These are phyloP conservation scores for Hortiboletus rubellus DNA, from an alignment of 1,284 basidiomycete species.

Conservation along the genomic window DNA sequence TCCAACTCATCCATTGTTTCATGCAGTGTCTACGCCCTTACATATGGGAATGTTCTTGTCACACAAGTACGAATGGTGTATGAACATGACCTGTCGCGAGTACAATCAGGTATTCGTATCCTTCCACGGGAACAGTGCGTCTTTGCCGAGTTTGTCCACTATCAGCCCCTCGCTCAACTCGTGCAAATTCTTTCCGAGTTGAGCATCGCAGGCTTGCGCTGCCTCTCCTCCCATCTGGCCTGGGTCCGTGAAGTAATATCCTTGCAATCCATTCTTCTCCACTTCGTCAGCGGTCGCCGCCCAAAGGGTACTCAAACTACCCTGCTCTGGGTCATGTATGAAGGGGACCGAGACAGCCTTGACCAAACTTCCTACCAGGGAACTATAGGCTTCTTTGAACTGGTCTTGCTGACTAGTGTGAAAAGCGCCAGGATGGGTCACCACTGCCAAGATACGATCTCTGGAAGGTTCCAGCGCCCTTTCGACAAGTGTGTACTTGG, in stretches of 20 bases:
- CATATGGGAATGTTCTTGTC: neutral
- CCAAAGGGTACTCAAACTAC: slow-evolving; percentile 36
- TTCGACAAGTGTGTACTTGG: slow-evolving; percentile 40
- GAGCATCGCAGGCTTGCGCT: slow-evolving; percentile 37
- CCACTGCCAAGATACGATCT: slow-evolving; percentile 39
- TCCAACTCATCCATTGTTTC: neutral
- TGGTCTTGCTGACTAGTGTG: slow-evolving; percentile 47
- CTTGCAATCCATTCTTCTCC: slow-evolving; percentile 38
- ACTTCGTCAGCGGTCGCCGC: slow-evolving; percentile 35
- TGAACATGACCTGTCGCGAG: neutral
- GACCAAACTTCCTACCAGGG: slow-evolving; percentile 35
- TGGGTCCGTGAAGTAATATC: slow-evolving; percentile 42
- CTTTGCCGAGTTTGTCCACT: slow-evolving; percentile 35
- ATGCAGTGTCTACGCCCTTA: slow-evolving; percentile 1
- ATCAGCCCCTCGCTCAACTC: slow-evolving; percentile 39
- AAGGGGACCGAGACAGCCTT: slow-evolving; percentile 37
- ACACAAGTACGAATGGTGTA: slow-evolving; percentile 4
- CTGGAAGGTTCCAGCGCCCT: slow-evolving; percentile 37
- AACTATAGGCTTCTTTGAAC: slow-evolving; percentile 42
- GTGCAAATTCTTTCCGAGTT: slow-evolving; percentile 38
- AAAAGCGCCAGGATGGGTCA: slow-evolving; percentile 44
- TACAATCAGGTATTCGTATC: slow-evolving; percentile 8
- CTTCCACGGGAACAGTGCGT: slow-evolving; percentile 28
- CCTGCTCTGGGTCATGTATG: slow-evolving; percentile 40
- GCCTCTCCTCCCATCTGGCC: slow-evolving; percentile 37